These are phyloP conservation scores for Paramyrothecium sp. DNA, from an alignment of 2,329 filamentous ascomycete genomes.

Conservation along the genomic window DNA sequence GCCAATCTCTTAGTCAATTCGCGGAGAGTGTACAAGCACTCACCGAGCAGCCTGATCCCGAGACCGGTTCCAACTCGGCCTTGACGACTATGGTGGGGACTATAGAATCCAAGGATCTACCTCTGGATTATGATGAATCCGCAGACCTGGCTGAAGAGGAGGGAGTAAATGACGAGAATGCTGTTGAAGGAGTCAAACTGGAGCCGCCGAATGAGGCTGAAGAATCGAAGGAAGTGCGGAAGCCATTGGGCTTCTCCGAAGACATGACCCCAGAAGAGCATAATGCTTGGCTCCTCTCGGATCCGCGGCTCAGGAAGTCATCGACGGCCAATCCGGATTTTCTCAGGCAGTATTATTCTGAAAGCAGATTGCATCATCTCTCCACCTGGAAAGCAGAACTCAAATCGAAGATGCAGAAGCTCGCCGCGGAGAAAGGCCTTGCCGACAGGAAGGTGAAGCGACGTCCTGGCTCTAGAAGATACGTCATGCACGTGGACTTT, in stretches of 20 bases:
- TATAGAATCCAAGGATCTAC: no score
- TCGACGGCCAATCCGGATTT: constrained; percentile 93
- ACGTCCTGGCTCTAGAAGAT: constrained; percentile 65
- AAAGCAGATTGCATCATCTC: constrained; percentile 91
- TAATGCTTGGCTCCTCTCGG: constrained; percentile 79
- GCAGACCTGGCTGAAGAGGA: background rate
- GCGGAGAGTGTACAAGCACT: constrained; percentile 25
- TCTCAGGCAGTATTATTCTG: constrained; percentile 89
- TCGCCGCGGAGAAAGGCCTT: constrained; percentile 67
- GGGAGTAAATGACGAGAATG: background rate
- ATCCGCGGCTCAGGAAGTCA: constrained; percentile 82
- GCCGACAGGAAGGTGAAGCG: constrained; percentile 45
- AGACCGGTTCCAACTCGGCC: background rate
- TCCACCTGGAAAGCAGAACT: constrained; percentile 96
- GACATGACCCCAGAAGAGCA: constrained; percentile 84
- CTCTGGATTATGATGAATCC: no score
- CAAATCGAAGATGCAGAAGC: constrained; percentile 81
- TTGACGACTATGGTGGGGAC: no score
- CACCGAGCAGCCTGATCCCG: background rate
- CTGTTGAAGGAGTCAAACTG: background rate
- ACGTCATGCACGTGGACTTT: constrained; percentile 95
- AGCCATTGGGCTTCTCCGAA: background rate
- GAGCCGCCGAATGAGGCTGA: background rate
- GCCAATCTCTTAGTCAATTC: constrained; percentile 24
- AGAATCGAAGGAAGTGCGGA: background rate